Percentiles rank a stretch among this genome's conserved stretches.
phyloP scores from a whole-genome alignment of 2,329 filamentous ascomycete genomes.

The Colletotrichum simmondsii region DNA sequence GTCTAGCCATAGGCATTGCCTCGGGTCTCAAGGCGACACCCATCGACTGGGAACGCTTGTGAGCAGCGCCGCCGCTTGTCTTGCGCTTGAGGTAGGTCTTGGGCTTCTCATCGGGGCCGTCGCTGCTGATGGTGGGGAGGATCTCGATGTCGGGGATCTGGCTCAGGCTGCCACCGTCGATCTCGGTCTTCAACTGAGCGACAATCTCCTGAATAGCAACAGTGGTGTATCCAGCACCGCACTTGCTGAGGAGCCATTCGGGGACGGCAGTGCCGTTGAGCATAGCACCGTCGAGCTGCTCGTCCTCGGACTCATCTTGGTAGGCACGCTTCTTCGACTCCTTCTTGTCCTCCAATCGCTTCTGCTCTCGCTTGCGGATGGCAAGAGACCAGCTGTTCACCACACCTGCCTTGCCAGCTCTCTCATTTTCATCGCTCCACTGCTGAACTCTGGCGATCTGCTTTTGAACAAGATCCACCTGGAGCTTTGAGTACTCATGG shows the following conservation, averaged over 20 bases:
- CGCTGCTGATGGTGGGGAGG: slow-evolving; percentile 62
- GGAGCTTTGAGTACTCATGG: slow-evolving; percentile 68
- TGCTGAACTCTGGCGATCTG: slow-evolving; percentile 71
- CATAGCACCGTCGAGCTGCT: slow-evolving; percentile 44
- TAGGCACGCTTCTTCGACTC: slow-evolving; percentile 44
- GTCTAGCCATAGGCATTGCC: slow-evolving; percentile 39
- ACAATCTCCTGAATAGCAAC: slow-evolving; percentile 59
- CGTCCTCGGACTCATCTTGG: slow-evolving; percentile 41
- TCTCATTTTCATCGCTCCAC: slow-evolving; percentile 67
- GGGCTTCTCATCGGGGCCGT: slow-evolving; percentile 40
- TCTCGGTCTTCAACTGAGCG: slow-evolving; percentile 55
- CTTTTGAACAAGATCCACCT: slow-evolving; percentile 71
- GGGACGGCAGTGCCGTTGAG: slow-evolving; percentile 55
- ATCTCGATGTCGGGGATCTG: slow-evolving; percentile 70
- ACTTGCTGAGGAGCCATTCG: slow-evolving; percentile 59
- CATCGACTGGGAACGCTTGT: slow-evolving; percentile 50
- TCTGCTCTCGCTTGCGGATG: slow-evolving; percentile 72
- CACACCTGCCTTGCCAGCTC: slow-evolving; percentile 50
- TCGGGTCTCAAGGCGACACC: slow-evolving; percentile 39
- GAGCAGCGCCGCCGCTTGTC: slow-evolving; percentile 35
- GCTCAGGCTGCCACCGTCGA: slow-evolving; percentile 52
- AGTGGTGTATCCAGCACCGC: slow-evolving; percentile 59
- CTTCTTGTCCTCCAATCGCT: slow-evolving; percentile 59
- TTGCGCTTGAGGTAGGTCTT: slow-evolving; percentile 42
- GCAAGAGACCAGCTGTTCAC: slow-evolving; percentile 71